Base-by-base conservation (phyloP, 495 filamentous ascomycete species). In the Glonium stellatum region DNA sequence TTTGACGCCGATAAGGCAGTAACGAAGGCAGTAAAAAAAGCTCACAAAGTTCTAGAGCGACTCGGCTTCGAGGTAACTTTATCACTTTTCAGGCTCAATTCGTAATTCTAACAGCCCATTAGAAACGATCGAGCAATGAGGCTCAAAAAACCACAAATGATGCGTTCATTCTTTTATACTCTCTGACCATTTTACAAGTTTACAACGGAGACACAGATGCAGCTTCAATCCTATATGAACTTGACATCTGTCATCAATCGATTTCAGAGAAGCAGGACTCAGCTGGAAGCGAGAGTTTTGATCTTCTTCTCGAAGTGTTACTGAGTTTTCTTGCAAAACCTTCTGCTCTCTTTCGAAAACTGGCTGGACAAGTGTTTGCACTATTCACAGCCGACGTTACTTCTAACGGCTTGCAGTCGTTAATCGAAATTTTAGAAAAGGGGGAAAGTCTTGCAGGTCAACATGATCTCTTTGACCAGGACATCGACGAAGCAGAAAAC, bases 161-260 rank as follows among this genome's bases (percentile, higher is more conserved):
- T 41, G 87, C 88, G 0, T 86, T 95, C 61, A 84, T 85, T 46
- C 78, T 97, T 8, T 77, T 97, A 8, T 92, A 93, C 71, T 87
- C 88, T n/a, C 78, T 95, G 57, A 85, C 87, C 1, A 81, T 97
- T 50, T 72, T 97, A 34, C 89, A 96, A 67, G 79, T 96, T n/a
- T 92, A 93, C 73, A 87, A 90, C 66, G 88, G 87, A 19, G 89
- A 95, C 58, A 79, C 87, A 0, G 93, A 97, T 64, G 88, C 91
- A 5, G 77, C 90, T 0, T 80, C 79, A 2, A 83, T 91, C 61
- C 78, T 93, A 6, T 80, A 86, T 18, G 90, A 95, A 65, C 71
- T 95, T 10, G 80, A 86, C 50, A 76, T 82, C 46, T 88, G 84
- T 70, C 89, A 86, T 61, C 77, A 87, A 50, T 85, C 85, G 55